A percentile compares a stretch with the other conserved stretches of the same genome.
Evolutionary conservation across 169 alveolate genomes (phyloP).

Genomic region (Neospora caninum): DNA sequence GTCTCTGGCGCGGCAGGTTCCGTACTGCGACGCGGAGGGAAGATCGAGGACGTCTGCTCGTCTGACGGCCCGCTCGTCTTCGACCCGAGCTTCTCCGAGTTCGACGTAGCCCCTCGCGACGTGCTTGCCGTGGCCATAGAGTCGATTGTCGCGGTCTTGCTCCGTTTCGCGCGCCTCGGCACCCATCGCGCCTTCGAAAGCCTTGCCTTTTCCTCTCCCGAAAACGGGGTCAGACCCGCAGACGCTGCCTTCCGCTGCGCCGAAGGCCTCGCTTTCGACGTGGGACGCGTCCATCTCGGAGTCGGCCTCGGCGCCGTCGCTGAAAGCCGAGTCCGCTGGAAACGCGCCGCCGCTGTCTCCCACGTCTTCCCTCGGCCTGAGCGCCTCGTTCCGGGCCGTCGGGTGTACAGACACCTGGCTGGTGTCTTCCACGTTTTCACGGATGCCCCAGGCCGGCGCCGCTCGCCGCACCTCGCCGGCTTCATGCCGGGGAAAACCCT

Average conservation of each 20-base stretch:
- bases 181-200: background rate
- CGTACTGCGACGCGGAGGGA: slow-evolving; percentile 58
- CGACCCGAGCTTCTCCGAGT: background rate
- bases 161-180: background rate
- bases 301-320: no score
- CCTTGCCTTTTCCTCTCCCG: background rate
- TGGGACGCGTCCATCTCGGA: background rate
- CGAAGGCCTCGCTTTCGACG: background rate
- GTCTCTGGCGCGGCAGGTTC: slow-evolving; percentile 38
- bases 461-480: background rate
- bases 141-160: background rate
- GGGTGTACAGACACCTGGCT: background rate
- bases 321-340: no score
- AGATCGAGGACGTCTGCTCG: slow-evolving; percentile 40
- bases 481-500: background rate
- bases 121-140: background rate
- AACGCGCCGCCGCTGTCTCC: background rate
- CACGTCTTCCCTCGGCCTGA: background rate
- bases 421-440: background rate
- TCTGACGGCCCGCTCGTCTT: background rate
- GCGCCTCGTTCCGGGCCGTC: background rate
- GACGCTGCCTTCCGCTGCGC: background rate
- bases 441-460: background rate
- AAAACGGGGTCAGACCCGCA: background rate
- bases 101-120: background rate